These are phyloP conservation scores for Perilla frutescens DNA, from an alignment of 257 asterid genomes.

Conservation along the genomic window DNA sequence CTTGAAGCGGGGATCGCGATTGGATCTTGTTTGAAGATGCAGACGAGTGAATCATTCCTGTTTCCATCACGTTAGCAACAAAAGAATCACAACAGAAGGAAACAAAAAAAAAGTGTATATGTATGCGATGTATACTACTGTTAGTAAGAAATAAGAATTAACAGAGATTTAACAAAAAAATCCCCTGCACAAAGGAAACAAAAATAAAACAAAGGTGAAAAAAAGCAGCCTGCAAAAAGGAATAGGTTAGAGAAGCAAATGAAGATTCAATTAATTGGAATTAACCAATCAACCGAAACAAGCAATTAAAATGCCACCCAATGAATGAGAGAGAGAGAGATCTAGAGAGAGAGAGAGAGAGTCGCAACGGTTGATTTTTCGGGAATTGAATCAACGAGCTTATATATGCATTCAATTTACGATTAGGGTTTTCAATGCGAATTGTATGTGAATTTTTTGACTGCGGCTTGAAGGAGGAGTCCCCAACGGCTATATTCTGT, in stretches of 20 bases:
- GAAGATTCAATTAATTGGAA: conserved; percentile 29
- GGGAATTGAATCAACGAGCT: conserved; percentile 24
- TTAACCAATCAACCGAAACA: conserved; percentile 28
- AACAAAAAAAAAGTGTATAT: not conserved
- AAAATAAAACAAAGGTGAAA: no score
- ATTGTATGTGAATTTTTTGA: conserved; percentile 1
- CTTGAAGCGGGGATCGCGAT: conserved; percentile 83
- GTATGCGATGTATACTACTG: not conserved
- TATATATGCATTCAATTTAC: conserved; percentile 13
- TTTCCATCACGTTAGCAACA: conserved; percentile 68
- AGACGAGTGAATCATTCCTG: conserved; percentile 63
- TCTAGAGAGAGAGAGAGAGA: conserved; percentile 37
- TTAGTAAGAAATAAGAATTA: conserved; percentile 7
- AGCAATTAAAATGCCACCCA: conserved; percentile 6
- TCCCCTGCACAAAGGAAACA: conserved; percentile 8
- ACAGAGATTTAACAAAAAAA: conserved; percentile 11
- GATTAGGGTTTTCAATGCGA: conserved; percentile 45
- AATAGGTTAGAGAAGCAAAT: conserved; percentile 27
- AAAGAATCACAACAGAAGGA: conserved; percentile 28
- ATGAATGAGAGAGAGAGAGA: conserved; percentile 17
- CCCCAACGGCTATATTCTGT: conserved; percentile 53
- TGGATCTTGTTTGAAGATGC: conserved; percentile 57
- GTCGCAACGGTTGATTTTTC: not conserved
- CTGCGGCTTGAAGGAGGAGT: not conserved
- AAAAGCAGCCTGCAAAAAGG: conserved; percentile 51